These are phyloP conservation scores for Pleurotus djamor DNA, from an alignment of 768 basidiomycete species.

Conservation along the genomic window DNA sequence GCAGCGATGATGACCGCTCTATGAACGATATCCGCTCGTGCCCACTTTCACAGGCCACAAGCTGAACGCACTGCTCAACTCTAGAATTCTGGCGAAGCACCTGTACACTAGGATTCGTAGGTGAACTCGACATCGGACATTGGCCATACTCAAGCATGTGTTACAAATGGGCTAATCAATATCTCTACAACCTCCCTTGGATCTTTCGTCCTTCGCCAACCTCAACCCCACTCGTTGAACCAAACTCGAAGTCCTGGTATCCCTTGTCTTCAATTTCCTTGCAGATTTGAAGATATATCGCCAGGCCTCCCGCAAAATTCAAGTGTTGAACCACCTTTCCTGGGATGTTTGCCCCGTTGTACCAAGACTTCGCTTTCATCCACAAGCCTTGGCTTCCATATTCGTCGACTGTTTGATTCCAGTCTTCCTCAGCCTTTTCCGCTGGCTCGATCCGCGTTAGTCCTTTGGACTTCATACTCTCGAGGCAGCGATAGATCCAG, in stretches of 20 bases:
- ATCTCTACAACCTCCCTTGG: too few relatives aligned
- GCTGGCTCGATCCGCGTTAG: conserved; percentile 9
- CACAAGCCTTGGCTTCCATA: not conserved
- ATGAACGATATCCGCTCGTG: too few relatives aligned
- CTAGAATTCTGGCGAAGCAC: too few relatives aligned
- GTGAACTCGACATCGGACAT: too few relatives aligned
- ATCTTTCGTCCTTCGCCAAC: too few relatives aligned
- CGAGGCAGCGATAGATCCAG: conserved; percentile 11
- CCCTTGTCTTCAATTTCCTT: conserved; percentile 11
- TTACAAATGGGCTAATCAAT: too few relatives aligned
- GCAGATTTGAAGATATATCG: conserved; percentile 5
- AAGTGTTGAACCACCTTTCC: conserved; percentile 12
- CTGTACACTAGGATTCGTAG: too few relatives aligned
- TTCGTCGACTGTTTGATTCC: conserved; percentile 6
- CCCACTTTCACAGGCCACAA: too few relatives aligned
- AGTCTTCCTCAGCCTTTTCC: conserved; percentile 9
- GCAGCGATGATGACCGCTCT: too few relatives aligned
- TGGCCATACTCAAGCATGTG: too few relatives aligned
- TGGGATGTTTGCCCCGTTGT: conserved; percentile 11
- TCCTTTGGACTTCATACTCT: conserved; percentile 5
- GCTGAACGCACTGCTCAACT: too few relatives aligned
- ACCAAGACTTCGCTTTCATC: conserved; percentile 12
- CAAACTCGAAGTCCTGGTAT: conserved; percentile 11
- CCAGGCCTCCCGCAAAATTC: conserved; percentile 13
- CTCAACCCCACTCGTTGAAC: too few relatives aligned